Conservation (phyloP, 1,284 basidiomycete genomes). For the Cryptococcus hybrid region DNA sequence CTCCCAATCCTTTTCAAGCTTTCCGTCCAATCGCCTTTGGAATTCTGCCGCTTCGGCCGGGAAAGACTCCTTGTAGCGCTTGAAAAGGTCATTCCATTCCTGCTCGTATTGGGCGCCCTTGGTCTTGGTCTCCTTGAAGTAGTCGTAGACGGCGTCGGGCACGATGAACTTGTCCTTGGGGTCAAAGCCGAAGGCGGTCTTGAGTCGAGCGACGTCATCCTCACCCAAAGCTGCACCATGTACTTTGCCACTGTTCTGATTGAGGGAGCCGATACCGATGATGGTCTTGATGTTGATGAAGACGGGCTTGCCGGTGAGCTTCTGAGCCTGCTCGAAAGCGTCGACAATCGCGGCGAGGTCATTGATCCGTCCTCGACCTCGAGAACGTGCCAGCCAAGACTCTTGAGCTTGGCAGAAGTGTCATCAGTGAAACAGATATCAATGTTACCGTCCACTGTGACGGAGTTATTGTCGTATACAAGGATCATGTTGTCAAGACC, state of each 20-base stretch:
- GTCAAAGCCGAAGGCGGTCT: slow-evolving; percentile 37
- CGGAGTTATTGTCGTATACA: slow-evolving; percentile 47
- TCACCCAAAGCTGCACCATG: slow-evolving; percentile 31
- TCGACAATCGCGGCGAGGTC: slow-evolving; percentile 38
- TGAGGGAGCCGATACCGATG: slow-evolving; percentile 37
- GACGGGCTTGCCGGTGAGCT: slow-evolving; percentile 38
- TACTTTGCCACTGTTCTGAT: too few species aligned
- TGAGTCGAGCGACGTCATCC: slow-evolving; percentile 41
- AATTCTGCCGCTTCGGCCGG: slow-evolving; percentile 32
- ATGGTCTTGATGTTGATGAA: slow-evolving; percentile 44
- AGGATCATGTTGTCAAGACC: slow-evolving; percentile 46
- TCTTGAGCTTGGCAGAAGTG: slow-evolving; percentile 41
- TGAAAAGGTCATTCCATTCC: slow-evolving; percentile 36
- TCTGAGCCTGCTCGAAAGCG: slow-evolving; percentile 36
- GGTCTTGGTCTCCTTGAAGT: slow-evolving; percentile 31
- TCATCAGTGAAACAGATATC: slow-evolving; percentile 48
- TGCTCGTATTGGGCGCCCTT: slow-evolving; percentile 28
- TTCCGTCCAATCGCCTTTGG: slow-evolving; percentile 28
- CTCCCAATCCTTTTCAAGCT: slow-evolving; percentile 30
- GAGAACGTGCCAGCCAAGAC: slow-evolving; percentile 44
- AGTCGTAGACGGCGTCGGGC: slow-evolving; percentile 32
- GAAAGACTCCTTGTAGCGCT: slow-evolving; percentile 27
- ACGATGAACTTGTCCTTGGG: slow-evolving; percentile 35
- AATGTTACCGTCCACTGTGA: slow-evolving; percentile 48
- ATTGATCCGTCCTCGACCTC: slow-evolving; percentile 35